phyloP scores from a whole-genome alignment of 345 rosid species.

The Bruguiera sexangula region DNA sequence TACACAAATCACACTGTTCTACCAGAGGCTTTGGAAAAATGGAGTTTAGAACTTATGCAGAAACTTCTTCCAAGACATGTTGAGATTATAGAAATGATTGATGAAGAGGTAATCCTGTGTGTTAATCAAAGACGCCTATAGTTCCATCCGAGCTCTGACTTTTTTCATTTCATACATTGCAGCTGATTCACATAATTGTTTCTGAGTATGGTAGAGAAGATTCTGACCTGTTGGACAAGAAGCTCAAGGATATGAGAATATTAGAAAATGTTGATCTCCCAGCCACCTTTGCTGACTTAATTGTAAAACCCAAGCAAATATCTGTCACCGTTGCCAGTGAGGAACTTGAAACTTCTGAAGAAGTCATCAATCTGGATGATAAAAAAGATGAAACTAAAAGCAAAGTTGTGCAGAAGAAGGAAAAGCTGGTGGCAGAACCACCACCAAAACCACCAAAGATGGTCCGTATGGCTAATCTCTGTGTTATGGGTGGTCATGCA shows the following conservation, averaged over 20 bases:
- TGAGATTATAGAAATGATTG: slow-evolving; percentile 77
- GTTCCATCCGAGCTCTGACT: slow-evolving; percentile 16
- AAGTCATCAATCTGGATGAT: slow-evolving; percentile 1
- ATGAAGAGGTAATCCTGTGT: slow-evolving; percentile 57
- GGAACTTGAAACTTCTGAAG: slow-evolving; percentile 16
- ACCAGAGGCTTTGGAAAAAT: slow-evolving; percentile 86
- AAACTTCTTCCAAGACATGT: slow-evolving; percentile 72
- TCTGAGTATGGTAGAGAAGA: slow-evolving; percentile 55
- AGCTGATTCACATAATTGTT: slow-evolving; percentile 60
- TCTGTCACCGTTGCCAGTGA: slow-evolving; percentile 24
- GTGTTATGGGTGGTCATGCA: slow-evolving; percentile 65
- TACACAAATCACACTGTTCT: slow-evolving; percentile 84
- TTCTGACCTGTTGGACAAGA: slow-evolving; percentile 46
- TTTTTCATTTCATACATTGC: slow-evolving; percentile 22
- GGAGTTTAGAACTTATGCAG: slow-evolving; percentile 82
- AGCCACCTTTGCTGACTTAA: slow-evolving; percentile 52
- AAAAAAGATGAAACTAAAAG: slow-evolving; percentile 14
- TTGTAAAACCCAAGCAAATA: slow-evolving; percentile 45
- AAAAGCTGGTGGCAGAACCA: slow-evolving; percentile 36
- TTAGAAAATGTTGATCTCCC: slow-evolving; percentile 78
- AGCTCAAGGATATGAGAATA: slow-evolving; percentile 71
- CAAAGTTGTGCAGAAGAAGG: slow-evolving; percentile 25
- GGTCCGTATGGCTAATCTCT: slow-evolving; percentile 54
- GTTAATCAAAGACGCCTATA: slow-evolving; percentile 11
- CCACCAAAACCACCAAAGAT: slow-evolving; percentile 34